Base-by-base conservation (phyloP, 768 basidiomycete genomes). In the Lentinula sp. region DNA sequence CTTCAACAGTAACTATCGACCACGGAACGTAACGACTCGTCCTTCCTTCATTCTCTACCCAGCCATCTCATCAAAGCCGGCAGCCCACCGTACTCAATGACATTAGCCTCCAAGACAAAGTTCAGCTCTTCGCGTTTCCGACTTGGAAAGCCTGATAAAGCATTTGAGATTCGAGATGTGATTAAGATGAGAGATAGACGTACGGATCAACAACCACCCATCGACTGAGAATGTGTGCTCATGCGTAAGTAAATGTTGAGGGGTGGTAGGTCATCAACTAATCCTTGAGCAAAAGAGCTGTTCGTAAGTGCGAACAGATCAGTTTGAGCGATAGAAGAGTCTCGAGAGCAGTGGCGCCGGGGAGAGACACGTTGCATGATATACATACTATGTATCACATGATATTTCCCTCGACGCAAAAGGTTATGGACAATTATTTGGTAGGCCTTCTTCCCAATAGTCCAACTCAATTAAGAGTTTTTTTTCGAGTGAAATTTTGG, bases 61-160 rank as follows among this genome's bases (percentile, higher is more conserved):
- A 23, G 23, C 23, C 23, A 23, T 23, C 23, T 23, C 23, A 1
- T 23, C 23, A 23, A 23, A 23, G 23, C 23, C 23, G 23, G 23
- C 23, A 23, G 23, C 23, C 23, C 23, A 23, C 23, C 23, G 23
- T 23, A 23, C 23, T 23, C 85, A 59, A 98, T 83, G 12, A 88
- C 92, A 71, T 98, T 97, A 69, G 97, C 95, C 1, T 80, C 80
- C 35, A 97, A 75, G 1, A 98, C 90, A 4, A 99, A 81, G 60
- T 95, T 90, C 18, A 99, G 80, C 73, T 98, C 96, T 72, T 99
- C 96, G 80, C 72, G 91, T 80, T 70, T 98, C 96, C 15, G 97
- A 79, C 60, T 74, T 77, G 0, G 90, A 81, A 67, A 95, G 88
- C 66, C 94, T 94, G 65, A 1, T 5, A 33, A 36, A 7, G 58